These are phyloP conservation scores for Blastobotrys terrestris DNA, from an alignment of 805 yeast genomes.

Conservation along the genomic window DNA sequence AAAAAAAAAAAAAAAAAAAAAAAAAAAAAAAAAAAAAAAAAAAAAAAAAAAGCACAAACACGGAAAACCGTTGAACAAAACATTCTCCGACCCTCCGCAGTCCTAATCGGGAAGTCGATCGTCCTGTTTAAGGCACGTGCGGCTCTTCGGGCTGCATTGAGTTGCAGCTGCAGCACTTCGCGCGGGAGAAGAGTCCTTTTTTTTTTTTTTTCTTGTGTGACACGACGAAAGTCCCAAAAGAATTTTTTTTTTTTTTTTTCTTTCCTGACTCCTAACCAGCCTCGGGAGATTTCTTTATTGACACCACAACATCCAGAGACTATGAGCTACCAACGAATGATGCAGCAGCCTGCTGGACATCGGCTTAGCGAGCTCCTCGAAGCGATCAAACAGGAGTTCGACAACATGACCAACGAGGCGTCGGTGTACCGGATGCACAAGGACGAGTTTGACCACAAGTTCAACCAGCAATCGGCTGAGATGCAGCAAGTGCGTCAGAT, in stretches of 20 bases:
- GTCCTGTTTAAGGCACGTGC: not conserved
- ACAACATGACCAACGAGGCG: conserved; percentile 78
- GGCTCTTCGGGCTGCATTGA: not conserved
- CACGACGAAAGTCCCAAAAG: not conserved
- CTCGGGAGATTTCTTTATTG: not conserved
- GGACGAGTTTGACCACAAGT: conserved; percentile 85
- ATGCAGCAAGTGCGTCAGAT: conserved; percentile 91
- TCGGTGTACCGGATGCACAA: conserved; percentile 79
- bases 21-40: too few relatives aligned
- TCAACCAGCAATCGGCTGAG: conserved; percentile 87
- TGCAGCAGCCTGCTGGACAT: conserved; percentile 20
- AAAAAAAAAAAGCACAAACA: too few relatives aligned
- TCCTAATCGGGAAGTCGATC: not conserved
- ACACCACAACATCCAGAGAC: not conserved
- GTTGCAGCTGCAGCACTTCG: too few relatives aligned
- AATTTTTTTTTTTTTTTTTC: not conserved
- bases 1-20: too few relatives aligned
- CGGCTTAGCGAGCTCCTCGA: conserved; percentile 75
- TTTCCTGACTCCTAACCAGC: not conserved
- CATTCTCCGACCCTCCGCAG: not conserved
- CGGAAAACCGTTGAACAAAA: too few relatives aligned
- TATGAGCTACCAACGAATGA: conserved; percentile 27
- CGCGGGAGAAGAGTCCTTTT: too few relatives aligned
- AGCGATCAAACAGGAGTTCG: conserved; percentile 88
- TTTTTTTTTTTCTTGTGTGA: too few relatives aligned